Evolutionary conservation across 139 green algal species (phyloP), one percentile per base, ranked within the genome.

Genomic region (Coelastrella sp.): DNA sequence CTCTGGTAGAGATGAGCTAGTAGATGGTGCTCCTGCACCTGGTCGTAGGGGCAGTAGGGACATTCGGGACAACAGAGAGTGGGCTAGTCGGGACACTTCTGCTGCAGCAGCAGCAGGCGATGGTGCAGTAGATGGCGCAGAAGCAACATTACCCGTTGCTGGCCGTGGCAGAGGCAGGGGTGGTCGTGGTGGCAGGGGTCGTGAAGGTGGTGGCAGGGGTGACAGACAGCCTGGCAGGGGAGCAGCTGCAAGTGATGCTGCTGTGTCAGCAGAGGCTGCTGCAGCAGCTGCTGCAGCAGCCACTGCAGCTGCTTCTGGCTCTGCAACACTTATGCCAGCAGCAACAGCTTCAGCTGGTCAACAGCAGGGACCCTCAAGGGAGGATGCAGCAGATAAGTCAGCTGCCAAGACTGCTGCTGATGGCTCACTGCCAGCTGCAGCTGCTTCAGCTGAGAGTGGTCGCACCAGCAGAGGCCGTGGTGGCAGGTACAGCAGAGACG

Each of bases 191-290:
- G 83, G 81, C 59, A 87, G 81, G 61, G 23, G 7, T 7, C 74
- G 58, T 22, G 74, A 7, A 2, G 7, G 6, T 77, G 71, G 17
- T 77, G 71, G 71, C 14, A 80, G 74, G 16, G 74, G 74, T 59
- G 74, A 57, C 8, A 14, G 23, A 8, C 22, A 58, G 19, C 7
- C 23, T 19, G 23, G 74, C 74, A 57, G 74, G 74, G 74, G 4
- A 10, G 22, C 23, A 14, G 74, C 74, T 80, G 74, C 22, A 58
- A 23, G 17, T 57, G 74, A 80, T 23, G 57, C 79, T 0, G 73
- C 83, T 10, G 90, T 75, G 4, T 71, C 79, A 73, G 47, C 64
- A 83, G 66, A 85, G 85, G 60, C 73, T 83, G 75, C 4, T 66
- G 66, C 83, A 54, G 61, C 65, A 47, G 77, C 60, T 56, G 73